phyloP scores from a whole-genome alignment of 805 yeast species.

The Metschnikowia rubicola region DNA sequence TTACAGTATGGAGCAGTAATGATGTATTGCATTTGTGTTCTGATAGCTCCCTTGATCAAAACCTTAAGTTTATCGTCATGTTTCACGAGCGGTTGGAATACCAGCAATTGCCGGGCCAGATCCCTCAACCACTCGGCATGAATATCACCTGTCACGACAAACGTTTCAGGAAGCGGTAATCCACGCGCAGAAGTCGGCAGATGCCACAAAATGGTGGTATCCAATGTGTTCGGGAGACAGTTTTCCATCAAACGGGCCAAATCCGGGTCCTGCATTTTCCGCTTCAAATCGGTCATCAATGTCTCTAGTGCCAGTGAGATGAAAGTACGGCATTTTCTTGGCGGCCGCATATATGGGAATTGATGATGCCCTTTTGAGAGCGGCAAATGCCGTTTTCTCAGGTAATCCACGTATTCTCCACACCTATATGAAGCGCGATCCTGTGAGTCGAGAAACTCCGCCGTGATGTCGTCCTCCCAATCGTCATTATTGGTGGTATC shows the following conservation, averaged over 20 bases:
- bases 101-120: constrained; percentile 77
- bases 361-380: constrained; percentile 50
- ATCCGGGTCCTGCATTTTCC: constrained; percentile 56
- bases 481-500: background rate
- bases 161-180: constrained; percentile 47
- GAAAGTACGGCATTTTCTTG: constrained; percentile 69
- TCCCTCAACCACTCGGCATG: constrained; percentile 94
- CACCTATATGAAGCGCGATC: constrained; percentile 36
- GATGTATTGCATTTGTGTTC: constrained; percentile 69
- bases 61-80: constrained; percentile 48
- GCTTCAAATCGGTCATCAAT: constrained; percentile 50
- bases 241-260: constrained; percentile 75
- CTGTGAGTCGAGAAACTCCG: constrained; percentile 17
- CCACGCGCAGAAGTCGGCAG: constrained; percentile 14
- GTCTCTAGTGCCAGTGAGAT: constrained; percentile 57
- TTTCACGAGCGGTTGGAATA: constrained; percentile 60
- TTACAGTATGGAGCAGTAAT: constrained; percentile 74
- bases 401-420: constrained; percentile 61
- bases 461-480: constrained; percentile 8
- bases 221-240: constrained; percentile 82
- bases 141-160: constrained; percentile 87
- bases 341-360: constrained; percentile 77
- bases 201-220: constrained; percentile 82
- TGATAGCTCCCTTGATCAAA: constrained; percentile 73
- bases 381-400: constrained; percentile 54